Conservation (phyloP, 257 asterid species). For the Fraxinus pennsylvanica region DNA sequence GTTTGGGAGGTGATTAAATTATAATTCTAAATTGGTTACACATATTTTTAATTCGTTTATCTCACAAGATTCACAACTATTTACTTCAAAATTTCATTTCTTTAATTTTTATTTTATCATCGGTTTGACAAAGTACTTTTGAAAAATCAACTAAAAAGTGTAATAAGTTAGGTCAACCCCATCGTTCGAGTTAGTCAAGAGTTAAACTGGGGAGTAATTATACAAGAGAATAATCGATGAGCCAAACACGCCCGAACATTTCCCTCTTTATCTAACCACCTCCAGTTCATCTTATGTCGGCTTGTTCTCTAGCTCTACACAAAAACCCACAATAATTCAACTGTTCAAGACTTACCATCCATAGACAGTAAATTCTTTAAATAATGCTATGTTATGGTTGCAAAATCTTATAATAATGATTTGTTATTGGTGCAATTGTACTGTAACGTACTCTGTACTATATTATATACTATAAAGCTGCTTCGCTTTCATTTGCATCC, state of each 20-base stretch:
- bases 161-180: not conserved
- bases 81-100: no score
- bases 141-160: not conserved
- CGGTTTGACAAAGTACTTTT: no score
- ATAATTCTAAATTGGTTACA: no score
- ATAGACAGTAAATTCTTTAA: constrained; percentile 18
- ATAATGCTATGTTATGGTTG: not conserved
- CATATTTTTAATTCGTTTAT: no score
- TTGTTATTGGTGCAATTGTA: constrained; percentile 4
- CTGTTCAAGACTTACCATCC: constrained; percentile 3
- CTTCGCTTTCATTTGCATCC: constrained; percentile 43
- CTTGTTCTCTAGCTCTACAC: constrained; percentile 28
- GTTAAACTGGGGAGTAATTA: not conserved
- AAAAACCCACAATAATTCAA: constrained; percentile 23
- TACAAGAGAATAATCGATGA: constrained; percentile 34
- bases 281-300: constrained; percentile 57
- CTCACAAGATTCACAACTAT: no score
- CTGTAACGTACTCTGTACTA: constrained; percentile 15
- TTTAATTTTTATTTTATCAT: no score
- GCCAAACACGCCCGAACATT: constrained; percentile 57
- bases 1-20: no score
- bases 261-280: constrained; percentile 33
- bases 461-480: constrained; percentile 28
- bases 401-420: constrained; percentile 19
- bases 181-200: not conserved